Conservation (phyloP, 1,139 yeast species). For the Blastobotrys arbuscula region DNA sequence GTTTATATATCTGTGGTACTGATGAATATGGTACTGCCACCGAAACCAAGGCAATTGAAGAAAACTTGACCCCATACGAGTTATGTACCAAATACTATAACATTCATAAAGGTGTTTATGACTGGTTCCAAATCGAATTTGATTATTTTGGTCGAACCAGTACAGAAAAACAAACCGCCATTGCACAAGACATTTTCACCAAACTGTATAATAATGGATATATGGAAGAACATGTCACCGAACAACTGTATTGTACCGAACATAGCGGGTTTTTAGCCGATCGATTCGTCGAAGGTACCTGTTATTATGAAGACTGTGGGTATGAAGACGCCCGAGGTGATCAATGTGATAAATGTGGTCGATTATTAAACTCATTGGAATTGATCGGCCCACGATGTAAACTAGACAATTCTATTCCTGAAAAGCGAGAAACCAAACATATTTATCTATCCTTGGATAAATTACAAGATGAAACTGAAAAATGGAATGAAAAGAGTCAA, state of each 20-base stretch:
- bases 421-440: conserved; percentile 76
- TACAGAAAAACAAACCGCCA: conserved; percentile 83
- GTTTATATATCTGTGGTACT: conserved; percentile 89
- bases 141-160: conserved; percentile 97
- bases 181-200: conserved; percentile 87
- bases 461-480: conserved; percentile 64
- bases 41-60: conserved; percentile 96
- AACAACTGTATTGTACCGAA: conserved; percentile 84
- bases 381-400: conserved; percentile 93
- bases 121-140: conserved; percentile 94
- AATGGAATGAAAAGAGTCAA: conserved; percentile 68
- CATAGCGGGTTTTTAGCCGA: conserved; percentile 93
- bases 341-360: conserved; percentile 97
- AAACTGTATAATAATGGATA: conserved; percentile 67
- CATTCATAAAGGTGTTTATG: conserved; percentile 82
- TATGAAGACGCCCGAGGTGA: conserved; percentile 99
- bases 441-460: conserved; percentile 78
- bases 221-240: conserved; percentile 81
- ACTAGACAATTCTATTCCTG: conserved; percentile 76
- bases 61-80: conserved; percentile 77
- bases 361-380: conserved; percentile 83
- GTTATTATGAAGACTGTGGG: conserved; percentile 71
- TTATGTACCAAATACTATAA: conserved; percentile 86
- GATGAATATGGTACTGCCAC: conserved; percentile 99
- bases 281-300: conserved; percentile 93